Conservation (phyloP, 257 asterid genomes). For the Solanum habrochaites region DNA sequence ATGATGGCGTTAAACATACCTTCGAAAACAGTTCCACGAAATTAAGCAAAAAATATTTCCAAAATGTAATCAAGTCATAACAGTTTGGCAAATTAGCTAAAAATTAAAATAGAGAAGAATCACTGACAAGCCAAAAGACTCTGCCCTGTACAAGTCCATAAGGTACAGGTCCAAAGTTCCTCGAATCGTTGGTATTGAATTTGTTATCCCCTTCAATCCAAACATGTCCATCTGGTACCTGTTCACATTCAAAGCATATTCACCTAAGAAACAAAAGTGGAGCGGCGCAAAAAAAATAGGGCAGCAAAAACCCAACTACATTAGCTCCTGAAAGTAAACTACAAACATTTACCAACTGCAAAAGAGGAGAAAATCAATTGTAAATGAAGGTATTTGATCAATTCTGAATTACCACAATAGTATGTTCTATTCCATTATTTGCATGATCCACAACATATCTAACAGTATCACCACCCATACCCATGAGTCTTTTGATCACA, state of each 20-base stretch:
- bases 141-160: conserved; percentile 48
- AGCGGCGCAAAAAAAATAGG: neutral
- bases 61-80: neutral
- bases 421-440: conserved; percentile 19
- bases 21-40: neutral
- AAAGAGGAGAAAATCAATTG: neutral
- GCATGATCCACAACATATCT: conserved; percentile 22
- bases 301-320: neutral
- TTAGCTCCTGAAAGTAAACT: neutral
- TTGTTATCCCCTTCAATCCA: conserved; percentile 79
- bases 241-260: neutral
- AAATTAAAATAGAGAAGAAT: neutral
- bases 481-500: conserved; percentile 51
- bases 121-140: conserved; percentile 43
- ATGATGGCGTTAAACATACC: neutral
- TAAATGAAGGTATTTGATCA: neutral
- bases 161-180: conserved; percentile 72
- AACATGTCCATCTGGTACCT: conserved; percentile 80
- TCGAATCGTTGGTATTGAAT: conserved; percentile 43
- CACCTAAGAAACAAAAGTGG: neutral
- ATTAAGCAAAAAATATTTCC: neutral
- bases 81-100: neutral
- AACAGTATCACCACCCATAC: conserved; percentile 54
- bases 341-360: neutral
- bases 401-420: conserved; percentile 32